Evolutionary conservation across 176 grass and related monocot genomes (phyloP).

Genomic region (Triticum dicoccoides): DNA sequence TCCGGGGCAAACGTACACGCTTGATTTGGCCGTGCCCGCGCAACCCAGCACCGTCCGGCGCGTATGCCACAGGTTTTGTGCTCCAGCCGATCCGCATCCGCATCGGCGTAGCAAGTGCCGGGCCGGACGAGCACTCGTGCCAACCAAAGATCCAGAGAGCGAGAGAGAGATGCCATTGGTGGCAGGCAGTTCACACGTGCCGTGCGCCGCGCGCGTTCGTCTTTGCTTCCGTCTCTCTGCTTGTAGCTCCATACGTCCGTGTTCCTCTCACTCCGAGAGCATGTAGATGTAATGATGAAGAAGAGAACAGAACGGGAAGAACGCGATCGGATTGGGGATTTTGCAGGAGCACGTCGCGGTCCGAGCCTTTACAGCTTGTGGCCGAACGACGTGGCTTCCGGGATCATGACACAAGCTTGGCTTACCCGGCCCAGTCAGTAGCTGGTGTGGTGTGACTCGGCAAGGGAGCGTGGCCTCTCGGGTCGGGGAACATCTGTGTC

Average conservation of each 20-base stretch:
- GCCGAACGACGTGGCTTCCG: not conserved
- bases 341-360: not conserved
- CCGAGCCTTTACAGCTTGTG: not conserved
- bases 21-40: not conserved
- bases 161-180: constrained; percentile 28
- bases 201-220: not conserved
- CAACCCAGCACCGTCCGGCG: not conserved
- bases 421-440: too few relatives aligned
- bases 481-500: not conserved
- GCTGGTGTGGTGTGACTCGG: not conserved
- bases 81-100: not conserved
- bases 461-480: constrained; percentile 6
- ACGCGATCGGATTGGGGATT: not conserved
- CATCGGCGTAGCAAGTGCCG: not conserved
- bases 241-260: not conserved
- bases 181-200: constrained; percentile 30
- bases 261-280: not conserved
- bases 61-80: not conserved
- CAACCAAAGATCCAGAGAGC: not conserved
- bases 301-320: not conserved
- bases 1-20: not conserved
- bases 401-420: not conserved
- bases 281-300: not conserved
- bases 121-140: not conserved
- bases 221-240: not conserved